These are phyloP conservation scores for Cadophora gregata DNA, from an alignment of 2,329 filamentous ascomycete genomes.

Conservation along the genomic window DNA sequence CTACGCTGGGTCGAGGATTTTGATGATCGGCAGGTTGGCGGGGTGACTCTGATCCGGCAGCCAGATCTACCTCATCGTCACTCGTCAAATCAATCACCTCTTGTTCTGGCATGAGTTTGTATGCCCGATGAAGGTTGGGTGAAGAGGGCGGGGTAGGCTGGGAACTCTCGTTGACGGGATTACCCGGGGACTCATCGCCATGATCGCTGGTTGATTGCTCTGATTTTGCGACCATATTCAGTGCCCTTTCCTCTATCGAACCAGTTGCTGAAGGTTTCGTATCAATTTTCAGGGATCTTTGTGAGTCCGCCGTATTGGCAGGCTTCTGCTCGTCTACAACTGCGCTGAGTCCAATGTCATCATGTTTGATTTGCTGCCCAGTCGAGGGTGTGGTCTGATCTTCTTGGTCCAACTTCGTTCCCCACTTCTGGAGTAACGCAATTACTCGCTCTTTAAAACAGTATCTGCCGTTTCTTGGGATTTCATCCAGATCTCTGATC, in stretches of 20 bases:
- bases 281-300: not conserved
- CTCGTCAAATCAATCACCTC: slow-evolving; percentile 17
- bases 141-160: not conserved
- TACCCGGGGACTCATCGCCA: not conserved
- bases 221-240: not conserved
- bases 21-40: not conserved
- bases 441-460: slow-evolving; percentile 14
- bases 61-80: slow-evolving; percentile 8
- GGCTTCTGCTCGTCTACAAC: not conserved
- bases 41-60: slow-evolving; percentile 3
- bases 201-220: not conserved
- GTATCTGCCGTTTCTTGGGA: slow-evolving; percentile 13
- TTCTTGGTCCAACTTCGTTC: slow-evolving; percentile 10
- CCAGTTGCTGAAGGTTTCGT: not conserved
- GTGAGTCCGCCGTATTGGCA: not conserved
- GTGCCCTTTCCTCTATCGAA: not conserved
- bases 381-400: not conserved
- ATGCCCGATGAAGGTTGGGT: not conserved
- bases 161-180: not conserved
- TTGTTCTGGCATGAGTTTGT: not conserved
- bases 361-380: not conserved
- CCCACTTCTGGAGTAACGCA: slow-evolving; percentile 15
- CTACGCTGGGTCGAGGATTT: not conserved
- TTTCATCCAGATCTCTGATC: slow-evolving; percentile 15
- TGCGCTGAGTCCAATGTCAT: not conserved